phyloP scores from a whole-genome alignment of 306 rosid genomes.

The Corylus avellana region DNA sequence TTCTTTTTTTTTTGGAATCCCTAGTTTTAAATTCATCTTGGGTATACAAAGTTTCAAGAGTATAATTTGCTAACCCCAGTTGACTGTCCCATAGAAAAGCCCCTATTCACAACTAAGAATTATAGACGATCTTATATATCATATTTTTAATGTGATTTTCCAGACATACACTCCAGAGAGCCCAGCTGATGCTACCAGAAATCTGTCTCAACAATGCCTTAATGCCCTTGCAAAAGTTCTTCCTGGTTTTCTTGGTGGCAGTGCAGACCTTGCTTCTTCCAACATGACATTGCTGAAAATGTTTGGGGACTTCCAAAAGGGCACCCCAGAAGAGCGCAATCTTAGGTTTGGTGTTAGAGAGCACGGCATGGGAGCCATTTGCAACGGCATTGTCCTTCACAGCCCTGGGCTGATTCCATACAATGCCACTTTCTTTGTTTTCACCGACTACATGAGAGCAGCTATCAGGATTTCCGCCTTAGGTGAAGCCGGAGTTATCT shows the following conservation, averaged over 20 bases:
- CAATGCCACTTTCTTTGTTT: conserved; percentile 97
- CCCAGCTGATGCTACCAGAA: conserved; percentile 95
- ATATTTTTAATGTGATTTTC: conserved; percentile 33
- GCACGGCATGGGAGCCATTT: conserved; percentile 96
- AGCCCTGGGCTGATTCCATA: conserved; percentile 92
- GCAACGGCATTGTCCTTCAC: conserved; percentile 94
- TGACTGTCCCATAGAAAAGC: neutral
- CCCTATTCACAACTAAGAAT: neutral
- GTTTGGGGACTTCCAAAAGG: conserved; percentile 86
- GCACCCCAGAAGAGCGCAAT: conserved; percentile 88
- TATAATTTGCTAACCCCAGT: neutral
- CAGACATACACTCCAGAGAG: conserved; percentile 94
- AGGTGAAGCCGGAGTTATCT: conserved; percentile 70
- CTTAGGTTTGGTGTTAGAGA: conserved; percentile 96
- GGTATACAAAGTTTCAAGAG: neutral
- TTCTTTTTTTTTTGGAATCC: neutral
- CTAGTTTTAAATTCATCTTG: neutral
- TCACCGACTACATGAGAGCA: conserved; percentile 98
- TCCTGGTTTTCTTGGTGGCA: conserved; percentile 98
- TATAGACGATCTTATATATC: conserved; percentile 14
- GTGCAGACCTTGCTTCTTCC: conserved; percentile 99
- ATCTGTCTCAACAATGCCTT: conserved; percentile 82
- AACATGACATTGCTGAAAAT: conserved; percentile 93
- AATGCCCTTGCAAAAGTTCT: conserved; percentile 89
- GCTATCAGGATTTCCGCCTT: conserved; percentile 95